phyloP scores from a whole-genome alignment of 208 protist genomes.

The Borovskyia barvae region DNA sequence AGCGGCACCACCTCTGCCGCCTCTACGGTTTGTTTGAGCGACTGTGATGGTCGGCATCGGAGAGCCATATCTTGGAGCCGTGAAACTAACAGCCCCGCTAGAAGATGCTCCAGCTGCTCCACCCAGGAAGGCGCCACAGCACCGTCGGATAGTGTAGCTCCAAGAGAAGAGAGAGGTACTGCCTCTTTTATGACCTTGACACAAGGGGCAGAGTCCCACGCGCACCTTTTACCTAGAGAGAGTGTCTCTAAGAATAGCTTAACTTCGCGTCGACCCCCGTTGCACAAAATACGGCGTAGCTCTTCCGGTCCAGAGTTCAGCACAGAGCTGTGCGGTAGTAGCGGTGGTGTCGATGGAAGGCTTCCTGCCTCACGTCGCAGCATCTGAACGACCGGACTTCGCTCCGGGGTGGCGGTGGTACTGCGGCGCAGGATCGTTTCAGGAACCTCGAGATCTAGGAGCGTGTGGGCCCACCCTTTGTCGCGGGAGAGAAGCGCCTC shows the following conservation, averaged over 20 bases:
- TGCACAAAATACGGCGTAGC: slow-evolving; percentile 14
- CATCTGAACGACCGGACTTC: slow-evolving; percentile 28
- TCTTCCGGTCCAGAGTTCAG: slow-evolving; percentile 4
- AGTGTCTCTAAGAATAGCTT: slow-evolving; percentile 7
- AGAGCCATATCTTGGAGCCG: slow-evolving; percentile 17
- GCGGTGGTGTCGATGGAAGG: slow-evolving; percentile 16
- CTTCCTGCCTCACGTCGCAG: slow-evolving; percentile 11
- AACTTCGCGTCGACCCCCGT: slow-evolving; percentile 12
- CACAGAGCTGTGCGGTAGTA: slow-evolving; percentile 2
- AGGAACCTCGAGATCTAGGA: slow-evolving; percentile 58
- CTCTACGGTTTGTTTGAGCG: slow-evolving; percentile 18
- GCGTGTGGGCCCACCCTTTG: slow-evolving; percentile 40
- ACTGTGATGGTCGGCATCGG: slow-evolving; percentile 5
- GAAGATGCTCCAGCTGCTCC: slow-evolving; percentile 10
- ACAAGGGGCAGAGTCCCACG: slow-evolving; percentile 12
- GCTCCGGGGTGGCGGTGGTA: slow-evolving; percentile 1
- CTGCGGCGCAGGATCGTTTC: slow-evolving; percentile 31
- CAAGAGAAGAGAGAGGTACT: no score
- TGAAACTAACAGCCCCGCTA: slow-evolving; percentile 10
- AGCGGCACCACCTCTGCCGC: slow-evolving; percentile 17
- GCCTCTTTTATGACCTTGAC: neutral
- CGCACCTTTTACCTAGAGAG: neutral
- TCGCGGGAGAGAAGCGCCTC: slow-evolving; percentile 38
- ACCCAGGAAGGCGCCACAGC: neutral
- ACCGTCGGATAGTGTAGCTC: neutral